Percentiles rank a stretch among this genome's conserved stretches.
These are phyloP conservation scores for Pseudogymnoascus sp. DNA, from an alignment of 2,329 filamentous ascomycete species.

Conservation along the genomic window DNA sequence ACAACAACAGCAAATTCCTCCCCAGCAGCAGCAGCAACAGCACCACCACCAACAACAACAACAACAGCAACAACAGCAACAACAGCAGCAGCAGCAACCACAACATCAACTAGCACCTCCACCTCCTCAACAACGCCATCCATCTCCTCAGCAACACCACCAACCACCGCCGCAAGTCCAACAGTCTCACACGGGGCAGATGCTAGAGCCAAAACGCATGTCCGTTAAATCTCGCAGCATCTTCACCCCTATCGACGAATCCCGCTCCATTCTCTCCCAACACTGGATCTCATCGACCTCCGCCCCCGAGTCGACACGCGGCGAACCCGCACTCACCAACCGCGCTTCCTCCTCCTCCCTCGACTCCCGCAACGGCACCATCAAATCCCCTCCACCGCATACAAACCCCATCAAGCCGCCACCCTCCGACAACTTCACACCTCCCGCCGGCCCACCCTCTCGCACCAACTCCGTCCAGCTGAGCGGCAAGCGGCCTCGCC, in stretches of 20 bases:
- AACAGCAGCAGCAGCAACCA: conserved; percentile 41
- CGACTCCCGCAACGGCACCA: conserved; percentile 35
- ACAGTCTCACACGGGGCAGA: conserved; percentile 43
- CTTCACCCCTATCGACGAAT: conserved; percentile 94
- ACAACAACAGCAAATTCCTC: conserved; percentile 46
- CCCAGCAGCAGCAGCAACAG: conserved; percentile 48
- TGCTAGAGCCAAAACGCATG: conserved; percentile 45
- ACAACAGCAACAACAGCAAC: conserved; percentile 49
- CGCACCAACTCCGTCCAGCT: conserved; percentile 69
- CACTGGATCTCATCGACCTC: conserved; percentile 63
- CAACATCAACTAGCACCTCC: conserved; percentile 17
- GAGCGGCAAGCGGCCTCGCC: conserved; percentile 60
- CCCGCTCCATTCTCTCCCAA: conserved; percentile 77
- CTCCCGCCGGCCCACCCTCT: conserved; percentile 50
- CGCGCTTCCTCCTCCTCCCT: conserved; percentile 48
- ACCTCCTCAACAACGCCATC: conserved; percentile 17
- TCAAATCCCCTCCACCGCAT: conserved; percentile 45
- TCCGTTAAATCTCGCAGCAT: conserved; percentile 62
- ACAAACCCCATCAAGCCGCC: conserved; percentile 31
- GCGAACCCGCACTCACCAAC: conserved; percentile 34
- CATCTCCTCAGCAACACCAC: conserved; percentile 25
- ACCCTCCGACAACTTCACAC: conserved; percentile 52
- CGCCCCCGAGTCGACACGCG: conserved; percentile 28
- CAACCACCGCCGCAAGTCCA: conserved; percentile 36
- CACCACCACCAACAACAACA: conserved; percentile 42